Base-by-base conservation (phyloP, 306 rosid genomes). In the Acacia melanoxylon region DNA sequence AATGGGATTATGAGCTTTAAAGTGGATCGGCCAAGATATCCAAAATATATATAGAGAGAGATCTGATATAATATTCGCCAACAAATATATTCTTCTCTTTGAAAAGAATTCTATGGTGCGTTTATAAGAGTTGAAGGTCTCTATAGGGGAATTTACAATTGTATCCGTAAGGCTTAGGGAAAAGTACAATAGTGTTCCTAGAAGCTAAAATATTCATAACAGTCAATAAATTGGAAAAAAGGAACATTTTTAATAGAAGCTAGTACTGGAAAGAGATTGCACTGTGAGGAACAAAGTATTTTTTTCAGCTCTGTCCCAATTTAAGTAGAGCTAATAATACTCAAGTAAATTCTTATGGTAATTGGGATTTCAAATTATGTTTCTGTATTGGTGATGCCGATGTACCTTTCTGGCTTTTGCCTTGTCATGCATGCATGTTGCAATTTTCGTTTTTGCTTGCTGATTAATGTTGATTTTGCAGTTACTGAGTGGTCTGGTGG, bases 401-500 rank as follows among this genome's bases (percentile, higher is more conserved):
- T 58, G 82, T 41, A 54, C 73, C 40, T 40, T 76, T 20, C 67
- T 76, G 14, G 76, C 17, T 13, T 75, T 45, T 74, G 41, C 63
- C 51, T 81, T 56, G 68, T 80, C 40, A 68, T 40, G 75, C 70
- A 15, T 33, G 10, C 27, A 22, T 83, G 59, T 51, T 79, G 87
- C 85, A 77, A 78, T 84, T 86, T 59, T 44, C 33, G 31, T 59
- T 56, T 65, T 56, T 37, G 15, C 29, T 56, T 51, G 68, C 75
- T 81, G 40, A 78, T 59, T 82, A 56, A 40, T 74, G 46, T 56
- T 51, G 68, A 46, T 87, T 76, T 66, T 80, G 86, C 91, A 95
- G 99, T 91, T 84, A 93, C 97, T 1, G 99, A 95, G 87, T 95
- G 99, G 99, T 89, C 97, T 31, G 99, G 99, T 79, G 99, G 99